A percentile compares a stretch with the other conserved stretches of the same genome.
Evolutionary conservation across 495 filamentous ascomycete genomes (phyloP).

Genomic region (Massariosphaeria phaeospora): DNA sequence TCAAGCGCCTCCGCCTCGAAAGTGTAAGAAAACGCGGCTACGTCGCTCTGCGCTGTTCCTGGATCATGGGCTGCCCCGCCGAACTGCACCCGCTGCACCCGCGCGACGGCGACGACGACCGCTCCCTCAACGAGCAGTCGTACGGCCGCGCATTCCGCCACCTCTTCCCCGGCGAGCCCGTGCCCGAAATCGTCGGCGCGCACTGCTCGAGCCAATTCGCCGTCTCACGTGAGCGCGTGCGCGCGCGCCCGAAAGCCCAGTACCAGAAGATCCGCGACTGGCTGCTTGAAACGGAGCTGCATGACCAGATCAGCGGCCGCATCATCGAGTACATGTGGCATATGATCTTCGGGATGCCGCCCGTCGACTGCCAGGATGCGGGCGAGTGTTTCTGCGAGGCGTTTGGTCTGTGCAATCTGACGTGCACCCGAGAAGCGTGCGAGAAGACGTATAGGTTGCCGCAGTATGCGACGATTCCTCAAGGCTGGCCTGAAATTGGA

Average conservation of each 20-base stretch:
- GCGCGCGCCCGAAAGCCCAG: constrained; percentile 8
- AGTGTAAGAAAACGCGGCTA: constrained; percentile 27
- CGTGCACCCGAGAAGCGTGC: constrained; percentile 24
- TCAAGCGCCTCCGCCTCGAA: constrained; percentile 17
- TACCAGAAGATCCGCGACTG: constrained; percentile 26
- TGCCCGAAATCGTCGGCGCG: constrained; percentile 29
- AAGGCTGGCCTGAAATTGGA: constrained; percentile 30
- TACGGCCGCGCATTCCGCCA: constrained; percentile 20
- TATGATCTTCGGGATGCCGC: constrained; percentile 31
- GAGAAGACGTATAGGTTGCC: constrained; percentile 31
- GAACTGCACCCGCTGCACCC: constrained; percentile 26
- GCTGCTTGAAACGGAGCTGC: constrained; percentile 21
- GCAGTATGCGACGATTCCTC: constrained; percentile 26
- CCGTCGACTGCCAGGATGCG: constrained; percentile 31
- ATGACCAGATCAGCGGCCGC: constrained; percentile 27
- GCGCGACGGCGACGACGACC: constrained; percentile 10
- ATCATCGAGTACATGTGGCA: constrained; percentile 34
- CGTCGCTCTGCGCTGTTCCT: constrained; percentile 30
- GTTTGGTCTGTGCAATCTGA: constrained; percentile 32
- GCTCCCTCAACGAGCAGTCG: constrained; percentile 25
- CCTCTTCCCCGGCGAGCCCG: constrained; percentile 16
- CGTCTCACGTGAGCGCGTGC: constrained; percentile 28
- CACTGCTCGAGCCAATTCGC: constrained; percentile 31
- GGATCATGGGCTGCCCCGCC: constrained; percentile 31
- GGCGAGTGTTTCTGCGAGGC: constrained; percentile 31